Conservation (phyloP, 2,329 filamentous ascomycete species). For the Neurospora crassa region DNA sequence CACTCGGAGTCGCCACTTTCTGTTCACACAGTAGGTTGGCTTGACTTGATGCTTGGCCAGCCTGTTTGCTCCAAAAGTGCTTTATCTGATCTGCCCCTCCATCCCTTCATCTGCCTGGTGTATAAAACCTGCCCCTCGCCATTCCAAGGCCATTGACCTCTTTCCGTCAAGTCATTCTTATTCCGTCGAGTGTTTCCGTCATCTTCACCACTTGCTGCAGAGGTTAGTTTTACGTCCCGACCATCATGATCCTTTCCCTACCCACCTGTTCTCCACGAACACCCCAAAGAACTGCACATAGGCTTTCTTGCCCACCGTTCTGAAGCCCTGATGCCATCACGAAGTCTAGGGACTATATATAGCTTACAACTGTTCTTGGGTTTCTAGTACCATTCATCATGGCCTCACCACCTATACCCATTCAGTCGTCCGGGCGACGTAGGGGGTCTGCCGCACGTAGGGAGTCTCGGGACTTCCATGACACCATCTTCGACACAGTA, state of each 20-base stretch:
- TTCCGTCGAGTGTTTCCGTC: neutral
- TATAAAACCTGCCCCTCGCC: neutral
- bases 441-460: neutral
- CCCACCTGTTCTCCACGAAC: neutral
- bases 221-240: neutral
- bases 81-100: neutral
- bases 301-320: neutral
- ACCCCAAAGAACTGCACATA: neutral
- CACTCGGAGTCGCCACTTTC: neutral
- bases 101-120: neutral
- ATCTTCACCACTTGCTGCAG: neutral
- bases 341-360: neutral
- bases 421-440: neutral
- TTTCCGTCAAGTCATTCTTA: neutral
- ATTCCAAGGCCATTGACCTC: neutral
- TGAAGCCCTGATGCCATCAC: neutral
- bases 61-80: neutral
- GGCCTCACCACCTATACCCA: neutral
- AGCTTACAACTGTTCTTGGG: neutral
- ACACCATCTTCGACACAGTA: slow-evolving; percentile 7
- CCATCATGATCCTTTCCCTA: neutral
- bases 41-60: neutral
- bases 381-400: neutral
- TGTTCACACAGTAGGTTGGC: neutral
- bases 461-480: slow-evolving; percentile 3